Evolutionary conservation across 805 yeast species (phyloP).

Genomic region (Starmerella geochares): DNA sequence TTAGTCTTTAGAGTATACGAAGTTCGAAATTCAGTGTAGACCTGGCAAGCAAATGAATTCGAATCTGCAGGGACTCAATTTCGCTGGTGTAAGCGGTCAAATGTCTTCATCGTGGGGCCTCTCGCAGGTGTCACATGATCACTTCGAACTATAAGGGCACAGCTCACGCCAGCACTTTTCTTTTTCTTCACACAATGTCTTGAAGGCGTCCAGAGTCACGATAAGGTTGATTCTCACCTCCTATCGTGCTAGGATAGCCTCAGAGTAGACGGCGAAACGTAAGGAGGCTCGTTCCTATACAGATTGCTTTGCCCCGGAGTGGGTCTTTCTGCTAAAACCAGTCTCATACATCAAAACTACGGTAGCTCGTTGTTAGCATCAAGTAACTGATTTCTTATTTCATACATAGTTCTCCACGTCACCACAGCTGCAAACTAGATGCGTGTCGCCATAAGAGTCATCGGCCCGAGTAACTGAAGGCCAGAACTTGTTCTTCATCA

Average conservation of each 20-base stretch:
- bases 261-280: slow-evolving; percentile 21
- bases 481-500: slow-evolving; percentile 78
- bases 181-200: slow-evolving; percentile 6
- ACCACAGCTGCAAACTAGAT: slow-evolving; percentile 80
- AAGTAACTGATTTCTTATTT: background rate
- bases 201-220: slow-evolving; percentile 30
- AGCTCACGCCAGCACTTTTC: background rate
- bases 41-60: no score
- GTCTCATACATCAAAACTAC: slow-evolving; percentile 24
- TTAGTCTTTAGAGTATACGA: no score
- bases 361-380: no score
- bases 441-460: slow-evolving; percentile 88
- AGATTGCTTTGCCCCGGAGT: slow-evolving; percentile 11
- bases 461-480: slow-evolving; percentile 88
- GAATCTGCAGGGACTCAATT: no score
- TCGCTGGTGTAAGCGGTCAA: no score
- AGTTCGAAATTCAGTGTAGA: no score
- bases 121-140: slow-evolving; percentile 3
- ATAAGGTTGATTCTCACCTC: slow-evolving; percentile 24
- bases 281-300: slow-evolving; percentile 24
- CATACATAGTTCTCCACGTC: slow-evolving; percentile 24
- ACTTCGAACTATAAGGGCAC: background rate
- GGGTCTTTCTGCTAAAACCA: slow-evolving; percentile 22
- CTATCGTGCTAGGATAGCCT: slow-evolving; percentile 30
- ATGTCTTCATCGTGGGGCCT: no score